phyloP scores from a whole-genome alignment of 345 rosid genomes.

The Garcia nutans region DNA sequence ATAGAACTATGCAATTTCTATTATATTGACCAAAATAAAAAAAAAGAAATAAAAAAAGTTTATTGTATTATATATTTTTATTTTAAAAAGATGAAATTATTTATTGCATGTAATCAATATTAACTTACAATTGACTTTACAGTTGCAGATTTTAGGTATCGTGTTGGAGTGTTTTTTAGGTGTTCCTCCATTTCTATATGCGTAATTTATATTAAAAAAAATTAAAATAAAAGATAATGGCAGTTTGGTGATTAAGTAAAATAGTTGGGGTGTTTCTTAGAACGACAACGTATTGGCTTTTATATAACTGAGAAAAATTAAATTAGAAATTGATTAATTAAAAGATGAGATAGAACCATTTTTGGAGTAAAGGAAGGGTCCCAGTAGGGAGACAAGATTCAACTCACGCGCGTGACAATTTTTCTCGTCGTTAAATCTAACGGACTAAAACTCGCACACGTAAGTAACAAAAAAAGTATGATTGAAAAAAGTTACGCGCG shows the following conservation, averaged over 20 bases:
- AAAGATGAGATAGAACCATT: conserved; percentile 3
- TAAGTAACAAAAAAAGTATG: neutral
- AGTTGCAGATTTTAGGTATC: too few species aligned
- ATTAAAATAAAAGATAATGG: neutral
- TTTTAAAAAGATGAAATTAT: too few species aligned
- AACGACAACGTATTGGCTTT: conserved; percentile 1
- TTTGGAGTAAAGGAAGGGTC: conserved; percentile 10
- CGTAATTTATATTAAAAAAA: too few species aligned
- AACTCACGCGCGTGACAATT: conserved; percentile 19
- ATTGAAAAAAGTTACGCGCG: neutral
- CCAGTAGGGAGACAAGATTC: conserved; percentile 29
- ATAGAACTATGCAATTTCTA: too few species aligned
- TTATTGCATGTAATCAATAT: too few species aligned
- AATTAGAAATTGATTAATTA: neutral
- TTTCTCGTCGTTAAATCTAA: conserved; percentile 26
- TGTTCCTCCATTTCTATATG: too few species aligned
- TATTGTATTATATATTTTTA: too few species aligned
- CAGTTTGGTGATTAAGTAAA: conserved; percentile 5
- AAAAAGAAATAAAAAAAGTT: too few species aligned
- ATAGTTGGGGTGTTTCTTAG: conserved; percentile 13
- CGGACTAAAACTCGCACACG: conserved; percentile 2
- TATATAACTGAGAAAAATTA: too few species aligned
- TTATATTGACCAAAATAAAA: too few species aligned
- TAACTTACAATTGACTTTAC: too few species aligned
- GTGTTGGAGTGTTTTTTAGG: too few species aligned